Conservation (phyloP, 352 stramenopile genomes). For the Phytophthora boehmeriae region DNA sequence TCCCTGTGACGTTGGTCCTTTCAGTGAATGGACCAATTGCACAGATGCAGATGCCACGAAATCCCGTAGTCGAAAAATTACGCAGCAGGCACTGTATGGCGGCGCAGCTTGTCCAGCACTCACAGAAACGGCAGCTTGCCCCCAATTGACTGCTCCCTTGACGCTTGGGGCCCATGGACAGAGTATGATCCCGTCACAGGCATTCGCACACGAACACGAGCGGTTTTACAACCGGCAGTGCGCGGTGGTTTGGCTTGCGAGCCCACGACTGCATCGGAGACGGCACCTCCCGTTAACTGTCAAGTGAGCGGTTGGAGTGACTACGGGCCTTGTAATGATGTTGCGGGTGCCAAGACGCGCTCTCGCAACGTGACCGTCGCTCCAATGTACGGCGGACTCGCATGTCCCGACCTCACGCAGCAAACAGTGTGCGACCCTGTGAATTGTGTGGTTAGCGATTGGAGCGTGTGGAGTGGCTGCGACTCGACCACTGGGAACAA, state of each 20-base stretch:
- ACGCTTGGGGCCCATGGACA: constrained; percentile 46
- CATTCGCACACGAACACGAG: constrained; percentile 35
- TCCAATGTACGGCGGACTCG: constrained; percentile 51
- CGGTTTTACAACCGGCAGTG: constrained; percentile 34
- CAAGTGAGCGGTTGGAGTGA: constrained; percentile 49
- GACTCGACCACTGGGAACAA: constrained; percentile 38
- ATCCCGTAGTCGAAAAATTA: constrained; percentile 35
- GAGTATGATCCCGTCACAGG: constrained; percentile 45
- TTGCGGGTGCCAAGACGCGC: constrained; percentile 33
- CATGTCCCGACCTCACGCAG: constrained; percentile 41
- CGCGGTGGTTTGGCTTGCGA: constrained; percentile 51
- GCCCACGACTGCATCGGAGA: constrained; percentile 34
- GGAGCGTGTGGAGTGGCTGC: constrained; percentile 39
- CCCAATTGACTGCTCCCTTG: constrained; percentile 51
- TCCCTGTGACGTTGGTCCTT: constrained; percentile 45
- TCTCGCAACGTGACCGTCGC: constrained; percentile 39
- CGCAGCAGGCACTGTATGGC: constrained; percentile 42
- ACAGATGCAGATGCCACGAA: constrained; percentile 46
- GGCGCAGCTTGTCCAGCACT: constrained; percentile 30
- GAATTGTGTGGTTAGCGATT: constrained; percentile 59
- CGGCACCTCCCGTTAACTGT: constrained; percentile 55
- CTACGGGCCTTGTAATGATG: constrained; percentile 47
- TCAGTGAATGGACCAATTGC: constrained; percentile 55
- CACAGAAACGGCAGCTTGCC: constrained; percentile 38
- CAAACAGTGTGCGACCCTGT: constrained; percentile 53